Evolutionary conservation across 2,329 filamentous ascomycete species (phyloP).

Genomic region (Berkeleyomyces rouxiae): DNA sequence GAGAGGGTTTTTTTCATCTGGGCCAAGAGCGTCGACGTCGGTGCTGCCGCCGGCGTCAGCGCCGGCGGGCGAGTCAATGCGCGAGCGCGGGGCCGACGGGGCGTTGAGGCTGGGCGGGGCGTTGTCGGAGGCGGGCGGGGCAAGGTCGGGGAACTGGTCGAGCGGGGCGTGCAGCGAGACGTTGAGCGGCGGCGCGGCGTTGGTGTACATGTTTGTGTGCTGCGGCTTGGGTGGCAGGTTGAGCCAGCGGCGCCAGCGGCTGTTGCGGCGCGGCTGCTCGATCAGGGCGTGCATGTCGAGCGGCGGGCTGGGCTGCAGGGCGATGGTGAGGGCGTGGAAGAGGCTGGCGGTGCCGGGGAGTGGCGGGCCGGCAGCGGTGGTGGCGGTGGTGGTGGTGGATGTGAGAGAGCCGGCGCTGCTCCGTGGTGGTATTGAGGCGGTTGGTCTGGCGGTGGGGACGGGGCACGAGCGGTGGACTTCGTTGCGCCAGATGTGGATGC

Average conservation of each 20-base stretch:
- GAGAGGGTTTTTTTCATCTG: background rate
- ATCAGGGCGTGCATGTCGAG: constrained; percentile 14
- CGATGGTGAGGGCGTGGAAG: constrained; percentile 19
- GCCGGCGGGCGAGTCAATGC: background rate
- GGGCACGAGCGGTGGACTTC: constrained; percentile 28
- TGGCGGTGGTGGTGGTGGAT: constrained; percentile 18
- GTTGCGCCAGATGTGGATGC: constrained; percentile 33
- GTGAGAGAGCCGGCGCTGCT: constrained; percentile 20
- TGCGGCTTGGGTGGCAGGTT: constrained; percentile 14
- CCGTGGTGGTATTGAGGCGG: constrained; percentile 20
- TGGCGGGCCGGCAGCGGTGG: constrained; percentile 15
- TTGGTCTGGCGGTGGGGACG: constrained; percentile 20
- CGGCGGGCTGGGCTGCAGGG: constrained; percentile 16
- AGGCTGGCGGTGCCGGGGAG: constrained; percentile 15
- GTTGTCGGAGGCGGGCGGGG: background rate
- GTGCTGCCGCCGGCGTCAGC: constrained; percentile 6
- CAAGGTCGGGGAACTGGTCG: constrained; percentile 3
- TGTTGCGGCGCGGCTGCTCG: constrained; percentile 16
- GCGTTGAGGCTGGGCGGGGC: constrained; percentile 2
- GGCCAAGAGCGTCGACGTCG: constrained; percentile 5
- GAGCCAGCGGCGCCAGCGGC: constrained; percentile 13
- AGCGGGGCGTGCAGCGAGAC: constrained; percentile 6
- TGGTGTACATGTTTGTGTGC: constrained; percentile 14
- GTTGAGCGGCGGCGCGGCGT: constrained; percentile 13
- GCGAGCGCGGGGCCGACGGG: constrained; percentile 7